Base-by-base conservation (phyloP, 345 rosid genomes). In the Brassica napus region DNA sequence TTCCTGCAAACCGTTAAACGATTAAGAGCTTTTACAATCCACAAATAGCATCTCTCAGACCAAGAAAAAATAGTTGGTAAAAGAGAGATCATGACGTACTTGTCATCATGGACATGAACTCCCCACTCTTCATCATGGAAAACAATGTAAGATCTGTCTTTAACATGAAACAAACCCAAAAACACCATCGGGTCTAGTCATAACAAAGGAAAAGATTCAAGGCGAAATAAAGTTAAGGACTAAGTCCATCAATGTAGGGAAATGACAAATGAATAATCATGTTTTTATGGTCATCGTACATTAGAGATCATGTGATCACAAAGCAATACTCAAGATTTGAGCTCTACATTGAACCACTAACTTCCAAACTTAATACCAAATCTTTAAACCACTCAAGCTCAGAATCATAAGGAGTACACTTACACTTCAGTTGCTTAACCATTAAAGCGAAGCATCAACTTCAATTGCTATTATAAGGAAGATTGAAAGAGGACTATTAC, bases 51-150 rank as follows among this genome's bases (percentile, higher is more conserved):
- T 21, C 23, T 21, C 23, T 21, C 23, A 21, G 23, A 21, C 23
- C 23, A 21, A 21, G 23, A 21, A 21, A 21, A 21, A 21, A 21
- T 21, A 21, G 23, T 21, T 21, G 23, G 23, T 21, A 21, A 21
- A 35, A 35, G 7, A 35, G 39, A 35, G 8, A 35, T 35, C 39
- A 35, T 35, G 1, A 35, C 39, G 18, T 88, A 90, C 97, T 85
- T 92, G 85, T 92, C 94, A 62, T 90, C 92, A 58, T 89, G 91
- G 68, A 86, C 85, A 14, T 91, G 88, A 75, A 88, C 87, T 83
- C 95, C 96, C 97, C 97, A 92, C 81, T 90, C 97, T 82, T 90
- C 92, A 82, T 92, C 96, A 24, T 92, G 94, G 79, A 90, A 92
- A 72, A 89, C 86, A 74, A 83, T 86, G 82, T 89, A 90, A 71